phyloP scores from a whole-genome alignment of 1,284 basidiomycete species.

The Trichosporon sp. region DNA sequence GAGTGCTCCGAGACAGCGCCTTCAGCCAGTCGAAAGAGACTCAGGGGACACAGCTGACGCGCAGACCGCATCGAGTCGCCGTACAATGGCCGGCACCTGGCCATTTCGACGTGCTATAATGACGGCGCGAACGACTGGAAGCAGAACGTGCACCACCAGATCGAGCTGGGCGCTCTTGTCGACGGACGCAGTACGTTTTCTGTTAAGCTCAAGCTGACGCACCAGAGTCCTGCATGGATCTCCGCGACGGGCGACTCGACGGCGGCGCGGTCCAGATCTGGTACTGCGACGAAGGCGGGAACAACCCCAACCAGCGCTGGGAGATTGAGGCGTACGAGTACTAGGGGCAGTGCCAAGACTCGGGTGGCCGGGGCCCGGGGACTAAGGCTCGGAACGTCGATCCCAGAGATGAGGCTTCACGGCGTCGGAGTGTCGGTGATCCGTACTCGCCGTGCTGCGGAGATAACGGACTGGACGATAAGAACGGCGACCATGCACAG shows the following conservation, averaged over 20 bases:
- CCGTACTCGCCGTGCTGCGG: no score
- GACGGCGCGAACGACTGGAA: background rate
- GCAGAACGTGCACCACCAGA: background rate
- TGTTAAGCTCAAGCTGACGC: background rate
- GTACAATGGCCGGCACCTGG: background rate
- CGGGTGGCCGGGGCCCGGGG: no score
- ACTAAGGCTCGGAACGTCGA: no score
- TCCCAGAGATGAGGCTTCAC: no score
- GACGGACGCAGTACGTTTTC: background rate
- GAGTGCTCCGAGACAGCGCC: background rate
- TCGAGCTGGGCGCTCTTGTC: background rate
- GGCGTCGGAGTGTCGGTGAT: no score
- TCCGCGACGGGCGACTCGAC: slow-evolving; percentile 7
- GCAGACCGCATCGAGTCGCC: background rate
- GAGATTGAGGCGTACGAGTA: background rate
- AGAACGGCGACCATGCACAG: background rate
- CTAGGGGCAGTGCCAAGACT: background rate
- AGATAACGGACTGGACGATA: background rate
- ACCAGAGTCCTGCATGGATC: slow-evolving; percentile 7
- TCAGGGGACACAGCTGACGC: background rate
- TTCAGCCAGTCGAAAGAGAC: no score
- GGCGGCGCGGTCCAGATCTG: slow-evolving; percentile 12
- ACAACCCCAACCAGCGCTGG: slow-evolving; percentile 10
- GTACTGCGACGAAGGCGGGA: slow-evolving; percentile 1
- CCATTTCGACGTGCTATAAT: background rate